A percentile compares a stretch with the other conserved stretches of the same genome.
phyloP scores from a whole-genome alignment of 371 early-diverging fungal genomes.

The Mucor piriformis region DNA sequence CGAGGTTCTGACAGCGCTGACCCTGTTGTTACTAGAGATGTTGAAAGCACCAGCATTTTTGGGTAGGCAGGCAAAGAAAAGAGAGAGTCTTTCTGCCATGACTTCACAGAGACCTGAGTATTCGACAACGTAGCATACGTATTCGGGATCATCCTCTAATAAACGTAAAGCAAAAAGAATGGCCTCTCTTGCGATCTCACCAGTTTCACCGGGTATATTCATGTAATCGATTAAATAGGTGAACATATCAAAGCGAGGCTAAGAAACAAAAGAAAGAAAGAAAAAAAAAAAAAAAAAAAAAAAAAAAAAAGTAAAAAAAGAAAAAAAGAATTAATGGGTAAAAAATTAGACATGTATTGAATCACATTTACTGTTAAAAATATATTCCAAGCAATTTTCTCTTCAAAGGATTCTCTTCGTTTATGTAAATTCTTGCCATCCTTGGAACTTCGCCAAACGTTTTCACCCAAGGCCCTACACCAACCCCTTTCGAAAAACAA shows the following conservation, averaged over 20 bases:
- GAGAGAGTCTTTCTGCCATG: constrained; percentile 50
- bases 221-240: constrained; percentile 51
- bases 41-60: constrained; percentile 51
- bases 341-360: no score
- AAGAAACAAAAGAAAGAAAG: background rate
- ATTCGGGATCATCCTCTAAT: constrained; percentile 56
- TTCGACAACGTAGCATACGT: constrained; percentile 54
- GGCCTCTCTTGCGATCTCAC: constrained; percentile 55
- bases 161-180: constrained; percentile 50
- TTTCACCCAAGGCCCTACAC: constrained; percentile 54
- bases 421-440: constrained; percentile 47
- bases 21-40: constrained; percentile 42
- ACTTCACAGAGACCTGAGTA: constrained; percentile 56
- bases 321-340: no score
- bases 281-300: background rate
- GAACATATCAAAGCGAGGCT: constrained; percentile 61
- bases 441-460: constrained; percentile 53
- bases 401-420: constrained; percentile 47
- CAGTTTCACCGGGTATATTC: constrained; percentile 58
- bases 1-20: constrained; percentile 43
- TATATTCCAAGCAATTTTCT: constrained; percentile 53
- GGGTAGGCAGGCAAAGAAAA: constrained; percentile 46
- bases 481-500: constrained; percentile 58
- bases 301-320: no score
- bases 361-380: constrained; percentile 42